Evolutionary conservation across 768 basidiomycete genomes (phyloP).

Genomic region (Termitomyces sp.): DNA sequence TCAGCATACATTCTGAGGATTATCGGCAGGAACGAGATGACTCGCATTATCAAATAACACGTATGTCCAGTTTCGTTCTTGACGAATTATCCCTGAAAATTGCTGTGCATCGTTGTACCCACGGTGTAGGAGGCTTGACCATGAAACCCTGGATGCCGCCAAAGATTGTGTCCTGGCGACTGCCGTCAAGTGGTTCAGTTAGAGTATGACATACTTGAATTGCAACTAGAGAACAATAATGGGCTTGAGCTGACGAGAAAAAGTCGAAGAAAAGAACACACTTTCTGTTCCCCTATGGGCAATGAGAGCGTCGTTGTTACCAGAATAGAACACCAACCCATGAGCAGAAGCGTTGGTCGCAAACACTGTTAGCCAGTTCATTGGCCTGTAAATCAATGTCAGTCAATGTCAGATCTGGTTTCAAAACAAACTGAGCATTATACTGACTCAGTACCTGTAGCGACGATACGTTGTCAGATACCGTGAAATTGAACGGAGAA

Average conservation of each 20-base stretch:
- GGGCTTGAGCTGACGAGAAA: not conserved
- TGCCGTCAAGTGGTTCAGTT: not conserved
- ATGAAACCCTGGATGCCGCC: conserved; percentile 76
- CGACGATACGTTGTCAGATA: not conserved
- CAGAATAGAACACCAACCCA: conserved; percentile 55
- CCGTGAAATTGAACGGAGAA: not conserved
- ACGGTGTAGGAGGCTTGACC: conserved; percentile 62
- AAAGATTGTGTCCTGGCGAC: conserved; percentile 67
- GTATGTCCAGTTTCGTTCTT: conserved; percentile 68
- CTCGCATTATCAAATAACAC: conserved; percentile 38
- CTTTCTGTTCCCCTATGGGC: conserved; percentile 64
- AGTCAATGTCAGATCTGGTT: not conserved
- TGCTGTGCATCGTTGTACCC: conserved; percentile 55
- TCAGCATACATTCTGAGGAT: conserved; percentile 34
- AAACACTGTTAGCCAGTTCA: conserved; percentile 61
- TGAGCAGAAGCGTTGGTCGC: conserved; percentile 59
- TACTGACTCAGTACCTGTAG: conserved; percentile 32
- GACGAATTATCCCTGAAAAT: conserved; percentile 67
- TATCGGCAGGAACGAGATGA: conserved; percentile 35
- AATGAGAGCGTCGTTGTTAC: conserved; percentile 66
- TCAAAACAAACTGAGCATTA: not conserved
- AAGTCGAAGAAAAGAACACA: conserved; percentile 21
- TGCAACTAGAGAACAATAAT: conserved; percentile 42
- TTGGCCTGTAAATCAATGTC: conserved; percentile 43
- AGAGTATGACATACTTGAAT: conserved; percentile 41